phyloP scores from a whole-genome alignment of 352 stramenopile genomes.

The Pythium rishiriense region DNA sequence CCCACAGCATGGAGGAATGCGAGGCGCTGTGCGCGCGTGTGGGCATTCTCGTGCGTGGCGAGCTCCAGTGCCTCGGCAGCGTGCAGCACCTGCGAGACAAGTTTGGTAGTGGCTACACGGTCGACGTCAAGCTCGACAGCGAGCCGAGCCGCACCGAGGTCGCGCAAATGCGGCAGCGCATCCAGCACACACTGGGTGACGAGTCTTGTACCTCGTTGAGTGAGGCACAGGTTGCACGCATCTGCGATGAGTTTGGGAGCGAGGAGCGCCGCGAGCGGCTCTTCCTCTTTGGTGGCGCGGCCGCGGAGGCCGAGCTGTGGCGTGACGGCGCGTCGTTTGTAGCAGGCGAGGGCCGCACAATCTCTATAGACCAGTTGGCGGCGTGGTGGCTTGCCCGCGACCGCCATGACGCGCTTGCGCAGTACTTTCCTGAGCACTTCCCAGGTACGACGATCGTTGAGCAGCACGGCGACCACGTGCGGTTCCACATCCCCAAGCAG shows the following conservation, averaged over 20 bases:
- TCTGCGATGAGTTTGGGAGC: conserved; percentile 13
- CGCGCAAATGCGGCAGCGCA: not conserved
- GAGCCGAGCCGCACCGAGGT: conserved; percentile 31
- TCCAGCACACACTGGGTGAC: not conserved
- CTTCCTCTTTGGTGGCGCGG: not conserved
- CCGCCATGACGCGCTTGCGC: conserved; percentile 19
- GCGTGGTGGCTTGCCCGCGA: conserved; percentile 23
- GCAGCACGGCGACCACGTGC: conserved; percentile 72
- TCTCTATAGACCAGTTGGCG: conserved; percentile 14
- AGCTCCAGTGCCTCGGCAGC: conserved; percentile 51
- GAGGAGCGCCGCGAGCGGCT: not conserved
- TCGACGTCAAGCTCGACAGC: conserved; percentile 64
- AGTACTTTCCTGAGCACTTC: conserved; percentile 17
- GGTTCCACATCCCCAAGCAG: conserved; percentile 33
- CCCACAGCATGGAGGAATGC: conserved; percentile 39
- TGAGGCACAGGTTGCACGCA: conserved; percentile 7
- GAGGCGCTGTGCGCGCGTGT: conserved; percentile 44
- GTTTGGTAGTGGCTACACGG: conserved; percentile 88
- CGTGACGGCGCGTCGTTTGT: too few species aligned
- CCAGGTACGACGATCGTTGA: conserved; percentile 21
- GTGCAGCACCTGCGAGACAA: conserved; percentile 90
- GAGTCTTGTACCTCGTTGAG: not conserved
- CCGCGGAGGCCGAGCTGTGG: conserved; percentile 1
- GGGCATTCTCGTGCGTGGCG: conserved; percentile 36
- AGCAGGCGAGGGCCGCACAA: not conserved